A percentile compares a stretch with the other conserved stretches of the same genome.
Conservation (phyloP, 345 rosid species). For the Populus davidiana region DNA sequence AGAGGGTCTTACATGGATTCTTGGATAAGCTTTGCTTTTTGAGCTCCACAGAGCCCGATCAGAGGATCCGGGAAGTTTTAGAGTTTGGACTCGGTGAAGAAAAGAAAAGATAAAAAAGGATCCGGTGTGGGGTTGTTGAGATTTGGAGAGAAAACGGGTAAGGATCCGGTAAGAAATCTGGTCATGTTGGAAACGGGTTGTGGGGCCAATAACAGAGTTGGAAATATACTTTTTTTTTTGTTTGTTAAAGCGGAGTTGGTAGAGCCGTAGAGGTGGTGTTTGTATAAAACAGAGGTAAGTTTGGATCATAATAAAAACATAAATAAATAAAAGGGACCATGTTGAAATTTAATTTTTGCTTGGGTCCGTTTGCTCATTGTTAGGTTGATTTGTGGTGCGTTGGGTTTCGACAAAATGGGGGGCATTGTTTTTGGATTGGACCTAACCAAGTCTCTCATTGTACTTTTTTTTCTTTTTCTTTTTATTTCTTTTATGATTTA, state of each 20-base stretch:
- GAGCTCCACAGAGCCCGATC: slow-evolving; percentile 24
- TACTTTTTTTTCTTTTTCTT: too few relatives aligned
- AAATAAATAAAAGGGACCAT: neutral
- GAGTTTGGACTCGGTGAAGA: slow-evolving; percentile 17
- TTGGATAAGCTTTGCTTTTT: neutral
- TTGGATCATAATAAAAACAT: neutral
- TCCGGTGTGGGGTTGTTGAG: slow-evolving; percentile 21
- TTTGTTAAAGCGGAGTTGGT: neutral
- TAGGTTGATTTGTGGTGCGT: neutral
- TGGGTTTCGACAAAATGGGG: neutral
- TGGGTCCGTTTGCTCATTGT: neutral
- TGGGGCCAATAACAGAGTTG: slow-evolving; percentile 13
- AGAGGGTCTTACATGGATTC: slow-evolving; percentile 16
- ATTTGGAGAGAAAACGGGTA: slow-evolving; percentile 2
- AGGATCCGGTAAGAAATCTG: slow-evolving; percentile 9
- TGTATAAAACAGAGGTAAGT: neutral
- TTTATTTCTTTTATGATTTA: too few relatives aligned
- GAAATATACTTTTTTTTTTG: neutral
- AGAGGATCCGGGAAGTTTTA: slow-evolving; percentile 56
- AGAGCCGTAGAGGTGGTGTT: neutral
- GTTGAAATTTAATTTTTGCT: neutral
- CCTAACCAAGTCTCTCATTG: too few relatives aligned
- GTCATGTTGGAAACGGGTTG: slow-evolving; percentile 2
- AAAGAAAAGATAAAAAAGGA: slow-evolving; percentile 15
- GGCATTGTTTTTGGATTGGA: neutral